Evolutionary conservation across 768 basidiomycete genomes (phyloP).

Genomic region (Hypsizygus marmoreus): DNA sequence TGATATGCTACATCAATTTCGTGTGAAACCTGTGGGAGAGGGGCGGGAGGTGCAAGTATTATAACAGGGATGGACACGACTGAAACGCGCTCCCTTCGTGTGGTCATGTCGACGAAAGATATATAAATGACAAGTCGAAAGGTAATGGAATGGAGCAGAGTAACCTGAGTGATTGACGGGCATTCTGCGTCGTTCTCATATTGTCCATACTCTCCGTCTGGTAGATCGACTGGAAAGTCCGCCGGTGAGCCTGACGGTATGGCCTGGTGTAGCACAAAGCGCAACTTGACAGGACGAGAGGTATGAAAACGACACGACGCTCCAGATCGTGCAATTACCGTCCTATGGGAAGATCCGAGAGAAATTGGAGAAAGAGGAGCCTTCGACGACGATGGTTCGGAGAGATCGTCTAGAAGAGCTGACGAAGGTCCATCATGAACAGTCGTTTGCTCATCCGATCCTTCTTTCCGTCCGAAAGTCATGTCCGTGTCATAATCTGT

Average conservation of each 20-base stretch:
- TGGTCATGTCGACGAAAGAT: conserved; percentile 76
- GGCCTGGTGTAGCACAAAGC: conserved; percentile 78
- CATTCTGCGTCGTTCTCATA: conserved; percentile 64
- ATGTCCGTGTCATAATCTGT: conserved; percentile 31
- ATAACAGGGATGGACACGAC: conserved; percentile 68
- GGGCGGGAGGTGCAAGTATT: conserved; percentile 74
- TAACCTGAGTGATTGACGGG: conserved; percentile 76
- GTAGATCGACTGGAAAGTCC: conserved; percentile 45
- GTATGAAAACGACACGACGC: conserved; percentile 91
- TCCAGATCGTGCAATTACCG: conserved; percentile 80
- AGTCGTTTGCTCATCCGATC: conserved; percentile 14
- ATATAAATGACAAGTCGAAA: conserved; percentile 75
- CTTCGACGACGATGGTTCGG: conserved; percentile 39
- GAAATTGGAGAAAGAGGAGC: conserved; percentile 35
- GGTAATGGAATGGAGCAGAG: conserved; percentile 79
- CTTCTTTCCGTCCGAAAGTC: conserved; percentile 18
- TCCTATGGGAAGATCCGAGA: conserved; percentile 24
- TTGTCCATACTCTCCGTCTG: conserved; percentile 43
- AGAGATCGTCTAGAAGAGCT: conserved; percentile 28
- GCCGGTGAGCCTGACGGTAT: conserved; percentile 51
- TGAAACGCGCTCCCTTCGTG: conserved; percentile 65
- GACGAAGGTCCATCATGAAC: conserved; percentile 34
- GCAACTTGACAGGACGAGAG: conserved; percentile 67
- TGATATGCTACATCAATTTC: conserved; percentile 75
- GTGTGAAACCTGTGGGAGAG: conserved; percentile 76